Percentiles rank a stretch among this genome's conserved stretches.
These are phyloP conservation scores for Ilyonectria mors-panacis DNA, from an alignment of 2,329 filamentous ascomycete genomes.

Conservation along the genomic window DNA sequence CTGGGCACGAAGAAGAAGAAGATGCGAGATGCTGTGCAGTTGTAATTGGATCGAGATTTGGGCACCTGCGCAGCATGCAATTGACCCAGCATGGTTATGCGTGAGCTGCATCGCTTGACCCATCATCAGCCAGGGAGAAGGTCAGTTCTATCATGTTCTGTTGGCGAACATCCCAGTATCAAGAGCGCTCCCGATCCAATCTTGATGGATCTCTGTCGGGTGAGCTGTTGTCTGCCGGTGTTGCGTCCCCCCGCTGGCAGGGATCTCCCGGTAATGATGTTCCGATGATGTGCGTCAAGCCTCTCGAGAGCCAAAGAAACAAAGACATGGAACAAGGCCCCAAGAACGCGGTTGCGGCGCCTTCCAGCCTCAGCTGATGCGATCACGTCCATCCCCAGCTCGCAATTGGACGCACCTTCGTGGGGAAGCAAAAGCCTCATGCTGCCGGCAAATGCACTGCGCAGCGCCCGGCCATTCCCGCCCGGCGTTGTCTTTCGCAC, in stretches of 20 bases:
- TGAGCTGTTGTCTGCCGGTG: background rate
- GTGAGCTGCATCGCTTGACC: conserved; percentile 5
- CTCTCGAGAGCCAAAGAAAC: conserved; percentile 12
- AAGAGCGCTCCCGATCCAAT: conserved; percentile 19
- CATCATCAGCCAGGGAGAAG: conserved; percentile 3
- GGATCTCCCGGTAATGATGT: conserved; percentile 23
- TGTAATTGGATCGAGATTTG: background rate
- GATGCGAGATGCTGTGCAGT: background rate
- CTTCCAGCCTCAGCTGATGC: conserved; percentile 14
- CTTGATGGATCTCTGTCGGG: conserved; percentile 22
- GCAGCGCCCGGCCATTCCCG: conserved; percentile 27
- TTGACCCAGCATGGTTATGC: conserved; percentile 3
- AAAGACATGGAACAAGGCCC: conserved; percentile 4
- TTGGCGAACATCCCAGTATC: background rate
- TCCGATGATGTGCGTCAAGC: conserved; percentile 23
- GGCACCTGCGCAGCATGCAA: conserved; percentile 10
- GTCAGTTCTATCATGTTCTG: background rate
- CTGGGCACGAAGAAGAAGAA: background rate
- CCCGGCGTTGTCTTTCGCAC: conserved; percentile 8
- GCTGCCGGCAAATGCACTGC: conserved; percentile 8
- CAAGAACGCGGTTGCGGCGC: conserved; percentile 11
- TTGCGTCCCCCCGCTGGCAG: conserved; percentile 14
- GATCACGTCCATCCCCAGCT: background rate
- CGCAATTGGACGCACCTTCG: background rate
- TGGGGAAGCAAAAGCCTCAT: conserved; percentile 14